Percentiles rank a stretch among this genome's conserved stretches.
These are phyloP conservation scores for Diutina neorugosa DNA, from an alignment of 1,139 yeast species.

Conservation along the genomic window DNA sequence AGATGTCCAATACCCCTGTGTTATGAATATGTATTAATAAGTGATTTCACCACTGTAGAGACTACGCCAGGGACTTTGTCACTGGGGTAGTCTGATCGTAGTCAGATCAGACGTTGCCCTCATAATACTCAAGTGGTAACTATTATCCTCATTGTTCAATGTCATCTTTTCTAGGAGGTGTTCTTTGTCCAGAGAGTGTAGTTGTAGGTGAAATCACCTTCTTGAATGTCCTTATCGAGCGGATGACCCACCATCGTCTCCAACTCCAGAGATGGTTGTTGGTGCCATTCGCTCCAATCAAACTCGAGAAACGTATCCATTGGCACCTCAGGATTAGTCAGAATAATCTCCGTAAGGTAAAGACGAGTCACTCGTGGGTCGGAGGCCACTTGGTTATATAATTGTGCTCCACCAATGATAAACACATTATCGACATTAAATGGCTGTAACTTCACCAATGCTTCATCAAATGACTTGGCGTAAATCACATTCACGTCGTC, in stretches of 20 bases:
- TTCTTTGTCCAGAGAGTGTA: conserved; percentile 34
- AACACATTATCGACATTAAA: conserved; percentile 43
- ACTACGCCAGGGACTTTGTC: no score
- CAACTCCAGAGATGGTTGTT: conserved; percentile 22
- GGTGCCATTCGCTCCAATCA: conserved; percentile 21
- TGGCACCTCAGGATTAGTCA: conserved; percentile 23
- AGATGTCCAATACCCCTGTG: neutral
- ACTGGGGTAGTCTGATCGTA: no score
- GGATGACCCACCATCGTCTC: conserved; percentile 25
- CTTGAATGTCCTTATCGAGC: conserved; percentile 27
- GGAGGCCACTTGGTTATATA: conserved; percentile 48
- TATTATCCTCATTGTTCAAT: no score
- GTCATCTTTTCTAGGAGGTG: no score
- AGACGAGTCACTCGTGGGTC: conserved; percentile 40
- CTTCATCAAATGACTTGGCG: conserved; percentile 31
- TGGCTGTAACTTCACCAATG: conserved; percentile 10
- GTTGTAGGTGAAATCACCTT: conserved; percentile 35
- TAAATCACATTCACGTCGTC: conserved; percentile 22
- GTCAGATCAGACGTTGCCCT: no score
- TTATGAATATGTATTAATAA: no score
- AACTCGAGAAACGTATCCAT: conserved; percentile 53
- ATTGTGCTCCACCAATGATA: conserved; percentile 89
- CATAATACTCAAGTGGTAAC: no score
- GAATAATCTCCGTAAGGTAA: conserved; percentile 52
- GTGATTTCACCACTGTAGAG: no score